These are phyloP conservation scores for Aspergillus heteromorphus DNA, from an alignment of 495 filamentous ascomycete species.

Conservation along the genomic window DNA sequence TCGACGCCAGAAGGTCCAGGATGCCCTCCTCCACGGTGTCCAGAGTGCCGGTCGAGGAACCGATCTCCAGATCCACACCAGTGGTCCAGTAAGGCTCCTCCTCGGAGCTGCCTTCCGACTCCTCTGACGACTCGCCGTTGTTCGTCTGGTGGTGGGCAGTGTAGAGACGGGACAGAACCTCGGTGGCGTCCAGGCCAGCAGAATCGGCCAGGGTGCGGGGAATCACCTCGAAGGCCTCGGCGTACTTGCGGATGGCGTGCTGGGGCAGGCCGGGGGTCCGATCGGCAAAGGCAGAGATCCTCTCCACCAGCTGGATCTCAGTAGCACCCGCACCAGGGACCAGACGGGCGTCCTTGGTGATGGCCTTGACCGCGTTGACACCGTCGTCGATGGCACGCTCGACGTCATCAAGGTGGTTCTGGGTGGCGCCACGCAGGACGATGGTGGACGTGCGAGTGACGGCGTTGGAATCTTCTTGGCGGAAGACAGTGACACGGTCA, in stretches of 20 bases:
- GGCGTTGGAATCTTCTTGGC: slow-evolving; percentile 90
- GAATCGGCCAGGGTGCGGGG: slow-evolving; percentile 90
- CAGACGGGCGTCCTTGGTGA: slow-evolving; percentile 85
- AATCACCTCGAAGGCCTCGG: slow-evolving; percentile 95
- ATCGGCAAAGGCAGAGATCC: slow-evolving; percentile 81
- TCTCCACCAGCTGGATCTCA: slow-evolving; percentile 90
- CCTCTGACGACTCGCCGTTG: slow-evolving; percentile 23
- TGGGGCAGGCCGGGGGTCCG: slow-evolving; percentile 88
- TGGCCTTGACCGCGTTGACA: slow-evolving; percentile 97
- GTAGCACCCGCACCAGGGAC: slow-evolving; percentile 94
- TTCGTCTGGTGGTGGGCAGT: slow-evolving; percentile 72
- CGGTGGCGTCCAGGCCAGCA: slow-evolving; percentile 91
- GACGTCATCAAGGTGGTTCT: slow-evolving; percentile 96
- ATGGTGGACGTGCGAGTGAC: slow-evolving; percentile 89
- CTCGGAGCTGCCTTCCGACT: slow-evolving; percentile 35
- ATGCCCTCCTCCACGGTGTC: slow-evolving; percentile 89
- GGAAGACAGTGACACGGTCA: slow-evolving; percentile 96
- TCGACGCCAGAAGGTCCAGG: slow-evolving; percentile 82
- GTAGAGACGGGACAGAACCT: slow-evolving; percentile 86
- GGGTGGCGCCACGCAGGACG: slow-evolving; percentile 91
- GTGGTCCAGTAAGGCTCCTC: slow-evolving; percentile 75
- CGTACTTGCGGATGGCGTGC: slow-evolving; percentile 95
- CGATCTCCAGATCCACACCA: slow-evolving; percentile 89
- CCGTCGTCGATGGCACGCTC: slow-evolving; percentile 98
- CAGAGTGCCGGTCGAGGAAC: slow-evolving; percentile 71